Evolutionary conservation across 768 basidiomycete species (phyloP).

Genomic region (Xerocomus potaroensis): DNA sequence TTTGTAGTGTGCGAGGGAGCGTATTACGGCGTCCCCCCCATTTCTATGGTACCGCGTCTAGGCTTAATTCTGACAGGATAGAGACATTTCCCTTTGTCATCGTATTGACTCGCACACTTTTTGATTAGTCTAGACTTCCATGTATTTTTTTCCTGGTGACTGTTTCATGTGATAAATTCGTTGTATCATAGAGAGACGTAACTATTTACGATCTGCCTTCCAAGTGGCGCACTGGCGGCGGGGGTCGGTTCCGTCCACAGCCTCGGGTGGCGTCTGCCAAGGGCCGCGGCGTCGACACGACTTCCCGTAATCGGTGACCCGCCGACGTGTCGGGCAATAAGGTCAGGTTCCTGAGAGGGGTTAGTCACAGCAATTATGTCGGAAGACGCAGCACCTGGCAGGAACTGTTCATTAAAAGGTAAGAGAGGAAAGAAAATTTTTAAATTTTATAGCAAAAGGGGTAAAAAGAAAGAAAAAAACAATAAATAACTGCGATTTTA

Average conservation of each 20-base stretch:
- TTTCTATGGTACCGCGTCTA: too few relatives aligned
- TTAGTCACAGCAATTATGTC: conserved; percentile 12
- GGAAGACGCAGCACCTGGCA: neutral
- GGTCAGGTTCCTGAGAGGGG: conserved; percentile 4
- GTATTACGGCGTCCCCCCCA: too few relatives aligned
- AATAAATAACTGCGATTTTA: too few relatives aligned
- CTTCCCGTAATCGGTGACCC: conserved; percentile 14
- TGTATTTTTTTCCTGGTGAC: neutral
- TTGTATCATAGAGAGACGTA: neutral
- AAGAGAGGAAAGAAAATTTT: too few relatives aligned
- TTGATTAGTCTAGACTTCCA: neutral
- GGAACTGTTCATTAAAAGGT: neutral
- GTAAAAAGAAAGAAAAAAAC: neutral
- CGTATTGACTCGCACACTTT: too few relatives aligned
- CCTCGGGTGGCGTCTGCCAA: conserved; percentile 3
- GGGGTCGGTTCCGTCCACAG: conserved; percentile 8
- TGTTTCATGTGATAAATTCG: conserved; percentile 4
- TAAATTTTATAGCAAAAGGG: too few relatives aligned
- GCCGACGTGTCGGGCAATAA: neutral
- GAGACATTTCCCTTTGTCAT: too few relatives aligned
- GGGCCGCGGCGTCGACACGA: neutral
- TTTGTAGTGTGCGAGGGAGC: neutral
- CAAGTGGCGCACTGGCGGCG: neutral
- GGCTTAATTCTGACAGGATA: too few relatives aligned
- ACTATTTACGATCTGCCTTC: neutral